phyloP scores from a whole-genome alignment of 148 eudicot species.

The Nepenthes mirabilis region DNA sequence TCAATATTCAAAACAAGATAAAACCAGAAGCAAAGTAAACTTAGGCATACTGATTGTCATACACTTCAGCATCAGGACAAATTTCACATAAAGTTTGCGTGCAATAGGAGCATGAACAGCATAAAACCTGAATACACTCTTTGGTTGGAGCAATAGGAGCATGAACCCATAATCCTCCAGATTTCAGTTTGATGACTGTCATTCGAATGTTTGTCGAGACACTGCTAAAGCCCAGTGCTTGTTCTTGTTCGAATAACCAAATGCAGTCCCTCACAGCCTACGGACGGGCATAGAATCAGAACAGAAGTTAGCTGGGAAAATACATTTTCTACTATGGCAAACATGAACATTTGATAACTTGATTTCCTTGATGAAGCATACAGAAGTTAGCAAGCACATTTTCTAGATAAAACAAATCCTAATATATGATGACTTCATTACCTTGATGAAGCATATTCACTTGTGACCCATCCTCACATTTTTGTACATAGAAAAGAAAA shows the following conservation, averaged over 20 bases:
- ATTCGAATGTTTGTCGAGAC: constrained; percentile 92
- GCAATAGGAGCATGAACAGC: not conserved
- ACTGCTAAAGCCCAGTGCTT: constrained; percentile 95
- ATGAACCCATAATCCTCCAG: constrained; percentile 96
- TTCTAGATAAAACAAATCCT: too few species aligned
- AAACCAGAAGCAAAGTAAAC: too few species aligned
- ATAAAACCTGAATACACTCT: constrained; percentile 87
- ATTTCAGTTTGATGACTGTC: constrained; percentile 96
- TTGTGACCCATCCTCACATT: too few species aligned
- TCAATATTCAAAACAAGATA: too few species aligned
- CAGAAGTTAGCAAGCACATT: not conserved
- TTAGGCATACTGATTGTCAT: too few species aligned
- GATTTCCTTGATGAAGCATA: not conserved
- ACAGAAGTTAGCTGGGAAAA: not conserved
- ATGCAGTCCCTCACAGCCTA: constrained; percentile 77
- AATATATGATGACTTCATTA: too few species aligned
- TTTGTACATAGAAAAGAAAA: too few species aligned
- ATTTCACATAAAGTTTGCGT: not conserved
- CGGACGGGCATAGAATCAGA: constrained; percentile 4
- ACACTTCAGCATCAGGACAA: too few species aligned
- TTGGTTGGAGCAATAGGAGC: constrained; percentile 98
- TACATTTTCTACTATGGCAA: not conserved
- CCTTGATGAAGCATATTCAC: too few species aligned
- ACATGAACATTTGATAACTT: not conserved
- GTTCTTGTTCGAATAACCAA: constrained; percentile 98